Evolutionary conservation across 1,284 basidiomycete species (phyloP).

Genomic region (Ustilago nuda): DNA sequence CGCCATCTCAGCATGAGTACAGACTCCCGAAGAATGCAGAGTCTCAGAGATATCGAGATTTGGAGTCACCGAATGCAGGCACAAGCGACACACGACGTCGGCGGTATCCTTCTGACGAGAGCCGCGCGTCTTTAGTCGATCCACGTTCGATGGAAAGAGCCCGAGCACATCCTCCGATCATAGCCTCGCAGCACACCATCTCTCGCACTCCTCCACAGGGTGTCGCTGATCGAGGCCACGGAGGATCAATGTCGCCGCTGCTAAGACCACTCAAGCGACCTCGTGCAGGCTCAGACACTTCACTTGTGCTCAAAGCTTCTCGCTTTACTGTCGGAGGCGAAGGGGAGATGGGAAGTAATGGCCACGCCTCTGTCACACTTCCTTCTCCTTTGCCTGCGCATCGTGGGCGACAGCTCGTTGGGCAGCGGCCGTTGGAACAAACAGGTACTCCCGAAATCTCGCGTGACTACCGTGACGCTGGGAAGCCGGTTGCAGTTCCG

Average conservation of each 20-base stretch:
- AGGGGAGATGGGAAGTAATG: neutral
- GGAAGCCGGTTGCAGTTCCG: neutral
- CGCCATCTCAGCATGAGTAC: neutral
- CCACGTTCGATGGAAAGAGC: neutral
- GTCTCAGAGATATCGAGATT: neutral
- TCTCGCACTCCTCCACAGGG: neutral
- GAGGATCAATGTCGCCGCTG: neutral
- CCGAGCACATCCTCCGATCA: constrained; percentile 11
- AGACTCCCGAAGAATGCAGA: neutral
- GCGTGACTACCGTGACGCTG: neutral
- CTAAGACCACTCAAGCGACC: constrained; percentile 19
- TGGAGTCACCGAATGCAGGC: no score
- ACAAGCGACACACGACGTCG: neutral
- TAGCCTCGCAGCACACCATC: constrained; percentile 25
- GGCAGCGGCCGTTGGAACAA: neutral
- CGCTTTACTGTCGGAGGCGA: constrained; percentile 13
- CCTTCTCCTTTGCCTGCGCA: neutral
- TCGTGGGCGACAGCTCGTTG: neutral
- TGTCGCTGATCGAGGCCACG: neutral
- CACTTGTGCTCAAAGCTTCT: constrained; percentile 24
- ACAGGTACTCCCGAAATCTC: neutral
- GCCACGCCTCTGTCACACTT: neutral
- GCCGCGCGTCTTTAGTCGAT: neutral
- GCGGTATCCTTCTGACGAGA: neutral
- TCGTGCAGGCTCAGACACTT: constrained; percentile 33